A percentile compares a stretch with the other conserved stretches of the same genome.
These are phyloP conservation scores for Rhodotorula toruloides DNA, from an alignment of 768 basidiomycete species.

Conservation along the genomic window DNA sequence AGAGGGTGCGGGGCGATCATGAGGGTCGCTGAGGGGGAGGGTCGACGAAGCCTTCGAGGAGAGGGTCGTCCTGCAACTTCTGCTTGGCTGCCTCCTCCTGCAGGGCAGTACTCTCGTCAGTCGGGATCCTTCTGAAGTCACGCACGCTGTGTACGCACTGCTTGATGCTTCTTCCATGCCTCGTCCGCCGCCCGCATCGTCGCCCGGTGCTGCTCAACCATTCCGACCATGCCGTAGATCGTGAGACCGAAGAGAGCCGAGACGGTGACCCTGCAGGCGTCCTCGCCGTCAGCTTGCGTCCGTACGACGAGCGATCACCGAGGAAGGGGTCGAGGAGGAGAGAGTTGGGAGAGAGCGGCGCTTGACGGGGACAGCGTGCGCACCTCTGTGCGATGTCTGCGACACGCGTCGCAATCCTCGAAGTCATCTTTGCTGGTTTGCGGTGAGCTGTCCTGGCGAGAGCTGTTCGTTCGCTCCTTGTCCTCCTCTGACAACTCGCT, in stretches of 20 bases:
- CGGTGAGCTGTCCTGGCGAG: neutral
- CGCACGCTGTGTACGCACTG: neutral
- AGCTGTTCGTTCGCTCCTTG: neutral
- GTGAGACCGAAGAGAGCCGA: conserved; percentile 21
- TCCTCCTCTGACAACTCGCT: neutral
- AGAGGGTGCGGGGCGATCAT: neutral
- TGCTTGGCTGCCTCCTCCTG: conserved; percentile 7
- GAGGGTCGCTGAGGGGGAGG: conserved; percentile 16
- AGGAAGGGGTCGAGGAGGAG: neutral
- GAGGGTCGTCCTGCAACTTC: conserved; percentile 6
- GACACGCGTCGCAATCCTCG: conserved; percentile 8
- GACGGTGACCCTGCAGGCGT: conserved; percentile 17
- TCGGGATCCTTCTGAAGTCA: neutral
- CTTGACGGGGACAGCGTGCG: too few species aligned
- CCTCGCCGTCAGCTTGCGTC: neutral
- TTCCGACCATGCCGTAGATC: conserved; percentile 32
- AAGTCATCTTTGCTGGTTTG: neutral
- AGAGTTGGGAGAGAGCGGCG: neutral
- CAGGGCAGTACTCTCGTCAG: neutral
- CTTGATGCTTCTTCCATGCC: conserved; percentile 20
- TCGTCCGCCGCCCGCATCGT: conserved; percentile 28
- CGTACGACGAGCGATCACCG: neutral
- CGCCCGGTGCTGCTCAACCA: conserved; percentile 17
- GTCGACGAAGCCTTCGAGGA: conserved; percentile 27
- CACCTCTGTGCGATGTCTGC: conserved; percentile 35